Evolutionary conservation across 768 basidiomycete genomes (phyloP), one percentile per base, ranked within the genome.

Genomic region (Podaxis carcinomalis): DNA sequence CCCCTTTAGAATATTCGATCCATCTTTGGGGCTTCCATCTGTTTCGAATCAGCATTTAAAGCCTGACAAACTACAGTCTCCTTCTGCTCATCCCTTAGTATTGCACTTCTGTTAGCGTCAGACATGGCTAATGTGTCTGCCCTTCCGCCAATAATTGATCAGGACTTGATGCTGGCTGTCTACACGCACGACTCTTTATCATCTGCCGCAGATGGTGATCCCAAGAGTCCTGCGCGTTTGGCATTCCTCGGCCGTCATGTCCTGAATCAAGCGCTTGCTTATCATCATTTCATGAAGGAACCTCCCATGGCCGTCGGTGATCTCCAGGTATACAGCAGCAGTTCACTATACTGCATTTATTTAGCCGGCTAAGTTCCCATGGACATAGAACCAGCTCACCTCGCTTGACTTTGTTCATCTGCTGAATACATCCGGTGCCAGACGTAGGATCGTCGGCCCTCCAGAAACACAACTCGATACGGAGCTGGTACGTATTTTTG

Each of bases 101-200:
- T 44, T 19, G 0, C 42, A 6, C 19, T 9, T 65, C 63, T 62
- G 57, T 59, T 63, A 62, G 49, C 47, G 64, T 56, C 62, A 10
- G 68, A 57, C 62, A 71, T 72, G 69, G 46, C 67, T 19, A 42
- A 36, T 35, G 68, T 77, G 28, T 83, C 85, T 0, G 71, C 80
- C 5, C 75, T 87, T 2, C 86, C 86, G 1, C 70, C 75, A 64
- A 83, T 88, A 65, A 77, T 81, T 13, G 81, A 85, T 62, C 54
- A 74, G 44, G 78, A 82, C 53, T 72, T 86, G 50, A 68, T 84
- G 55, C 79, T 88, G 57, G 84, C 87, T 65, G 77, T 88, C 55
- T 83, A 77, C 70, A 83, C 80, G 0, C 84, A 86, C 57, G 69
- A 67, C 28, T 76, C 81, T 3, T 65, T 32, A 7, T 44, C 42